phyloP scores from a whole-genome alignment of 306 rosid species.

The Oxytropis ochrocephala region DNA sequence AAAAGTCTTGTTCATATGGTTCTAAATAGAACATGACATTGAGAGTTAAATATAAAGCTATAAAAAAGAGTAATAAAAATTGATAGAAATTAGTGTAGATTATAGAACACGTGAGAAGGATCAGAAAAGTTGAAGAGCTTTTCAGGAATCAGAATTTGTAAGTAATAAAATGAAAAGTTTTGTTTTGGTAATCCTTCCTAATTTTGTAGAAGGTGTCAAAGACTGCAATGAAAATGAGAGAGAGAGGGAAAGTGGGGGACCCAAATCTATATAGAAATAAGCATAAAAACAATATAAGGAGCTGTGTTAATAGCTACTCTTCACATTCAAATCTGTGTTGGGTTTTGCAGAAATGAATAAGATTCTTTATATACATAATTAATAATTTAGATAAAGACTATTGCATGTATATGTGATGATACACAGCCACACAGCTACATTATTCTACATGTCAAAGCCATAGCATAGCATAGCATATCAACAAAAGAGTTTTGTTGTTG shows the following conservation, averaged over 20 bases:
- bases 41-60: no score
- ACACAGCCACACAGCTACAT: background rate
- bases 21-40: background rate
- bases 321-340: conserved; percentile 83
- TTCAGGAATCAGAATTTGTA: conserved; percentile 40
- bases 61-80: background rate
- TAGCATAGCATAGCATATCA: background rate
- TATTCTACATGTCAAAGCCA: background rate
- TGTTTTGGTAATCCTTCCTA: conserved; percentile 33
- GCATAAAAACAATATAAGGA: conserved; percentile 65
- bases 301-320: conserved; percentile 66
- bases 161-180: conserved; percentile 27
- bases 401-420: background rate
- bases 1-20: background rate
- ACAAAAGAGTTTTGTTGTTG: background rate
- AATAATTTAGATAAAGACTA: background rate
- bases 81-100: conserved; percentile 7
- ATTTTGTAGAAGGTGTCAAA: conserved; percentile 43
- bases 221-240: conserved; percentile 6
- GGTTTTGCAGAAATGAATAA: conserved; percentile 45
- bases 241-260: conserved; percentile 43
- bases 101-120: conserved; percentile 57
- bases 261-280: conserved; percentile 73
- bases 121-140: conserved; percentile 47
- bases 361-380: conserved; percentile 36